Evolutionary conservation across 2,329 filamentous ascomycete species (phyloP), one percentile per base, ranked within the genome.

Genomic region (Mycogone perniciosa): DNA sequence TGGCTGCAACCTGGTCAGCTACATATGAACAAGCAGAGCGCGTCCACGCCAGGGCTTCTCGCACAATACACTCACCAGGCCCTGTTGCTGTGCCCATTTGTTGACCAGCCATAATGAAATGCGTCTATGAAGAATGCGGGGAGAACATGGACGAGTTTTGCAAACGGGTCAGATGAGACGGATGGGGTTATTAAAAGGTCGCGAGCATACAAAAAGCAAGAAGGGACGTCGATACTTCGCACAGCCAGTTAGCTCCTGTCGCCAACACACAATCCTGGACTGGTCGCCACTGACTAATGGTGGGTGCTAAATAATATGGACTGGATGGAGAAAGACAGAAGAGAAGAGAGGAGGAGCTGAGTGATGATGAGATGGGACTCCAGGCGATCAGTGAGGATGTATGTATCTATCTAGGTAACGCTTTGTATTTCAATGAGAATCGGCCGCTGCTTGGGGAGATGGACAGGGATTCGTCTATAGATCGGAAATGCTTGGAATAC

Each of bases 1-100:
- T 90, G 53, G 74, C 79, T 89, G 61, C 7, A 31, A 20, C 34
- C 48, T 31, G 34, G 51, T 63, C 29, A 60, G 57, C 54, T 27
- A 49, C 47, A 42, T 20, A 41, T 10, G 39, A 20, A 5, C 6
- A 38, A n/a, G 20, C 40, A 30, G 27, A 27, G 40, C 40, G 27
- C 26, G 29, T 31, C 20, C 3, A 29, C 27, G 31, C n/a, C n/a
- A 26, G 27, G 39, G 35, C 11, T 38, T 38, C 31, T 26, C 27
- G 45, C 20, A 35, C 20, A 30, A 41, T 11, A 53, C 8, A 63
- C 74, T 64, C 55, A 74, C 75, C 72, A 56, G 68, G 60, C 34
- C 75, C 76, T 31, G 67, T 70, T 42, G 68, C 64, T 47, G 61
- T 62, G 48, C 66, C 67, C 39, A 63, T 53, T 38, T 43, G 34